phyloP scores from a whole-genome alignment of 768 basidiomycete genomes.

The Lepiota venenata region DNA sequence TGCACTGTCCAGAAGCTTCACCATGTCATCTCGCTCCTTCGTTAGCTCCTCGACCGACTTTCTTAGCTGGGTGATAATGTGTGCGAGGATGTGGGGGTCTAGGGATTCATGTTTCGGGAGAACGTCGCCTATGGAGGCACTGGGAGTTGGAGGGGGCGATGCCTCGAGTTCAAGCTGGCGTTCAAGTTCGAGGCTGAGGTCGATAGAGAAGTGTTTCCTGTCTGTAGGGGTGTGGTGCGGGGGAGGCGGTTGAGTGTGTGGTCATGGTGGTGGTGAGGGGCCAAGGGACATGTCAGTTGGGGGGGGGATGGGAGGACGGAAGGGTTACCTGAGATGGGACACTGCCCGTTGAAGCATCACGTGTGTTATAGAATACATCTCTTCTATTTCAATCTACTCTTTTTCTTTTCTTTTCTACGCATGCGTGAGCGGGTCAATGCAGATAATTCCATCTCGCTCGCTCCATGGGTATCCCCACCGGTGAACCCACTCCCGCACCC shows the following conservation, averaged over 20 bases:
- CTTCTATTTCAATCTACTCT: background rate
- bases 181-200: conserved; percentile 78
- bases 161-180: conserved; percentile 69
- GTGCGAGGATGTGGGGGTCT: conserved; percentile 73
- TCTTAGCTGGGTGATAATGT: conserved; percentile 72
- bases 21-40: conserved; percentile 69
- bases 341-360: too few species aligned
- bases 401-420: conserved; percentile 20
- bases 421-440: conserved; percentile 84
- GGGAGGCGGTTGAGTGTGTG: background rate
- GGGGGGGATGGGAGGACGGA: too few species aligned
- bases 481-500: conserved; percentile 88
- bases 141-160: conserved; percentile 43
- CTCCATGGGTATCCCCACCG: conserved; percentile 97
- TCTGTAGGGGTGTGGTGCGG: conserved; percentile 9
- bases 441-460: conserved; percentile 87
- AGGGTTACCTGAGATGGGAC: too few species aligned
- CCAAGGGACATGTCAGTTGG: background rate
- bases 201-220: conserved; percentile 57
- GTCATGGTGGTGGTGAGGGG: conserved; percentile 5
- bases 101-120: conserved; percentile 41
- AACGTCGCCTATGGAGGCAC: conserved; percentile 16
- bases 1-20: conserved; percentile 44
- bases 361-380: background rate
- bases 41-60: conserved; percentile 60